Evolutionary conservation across 257 asterid species (phyloP), one percentile per base, ranked within the genome.

Genomic region (Fraxinus cuspidata): DNA sequence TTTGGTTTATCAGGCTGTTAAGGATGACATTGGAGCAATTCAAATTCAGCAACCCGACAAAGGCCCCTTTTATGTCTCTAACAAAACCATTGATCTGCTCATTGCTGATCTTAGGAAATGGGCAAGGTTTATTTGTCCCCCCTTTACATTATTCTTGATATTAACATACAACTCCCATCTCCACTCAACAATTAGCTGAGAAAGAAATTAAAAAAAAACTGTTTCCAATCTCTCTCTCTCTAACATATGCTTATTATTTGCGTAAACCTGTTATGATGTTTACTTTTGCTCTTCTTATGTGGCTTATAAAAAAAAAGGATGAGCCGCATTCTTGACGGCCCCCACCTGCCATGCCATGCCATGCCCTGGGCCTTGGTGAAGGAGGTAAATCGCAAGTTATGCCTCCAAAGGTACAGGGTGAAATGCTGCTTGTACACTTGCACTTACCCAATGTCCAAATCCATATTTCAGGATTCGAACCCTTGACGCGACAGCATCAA

Each of bases 11-110:
- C 90, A 96, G 99, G 98, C 94, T 78, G 92, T 93, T 31, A 93
- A 88, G 86, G 99, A 96, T 83, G 99, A 92, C 81, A 79, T 88
- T 77, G 99, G 98, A 56, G 83, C 95, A 25, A 31, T 96, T 78
- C 90, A 97, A 72, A 88, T 93, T 77, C 99, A 93, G 89, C 89
- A 90, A 73, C 97, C 98, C 29, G 89, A 86, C 67, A 92, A 96
- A 82, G 98, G 98, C 80, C 99, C 99, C 16, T 96, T 93, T 88
- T 93, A 92, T 81, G 97, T 93, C 72, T 84, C 98, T 70, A 92
- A 87, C 83, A 93, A 92, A 85, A 84, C 95, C 80, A 86, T 93
- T 85, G 97, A 96, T 80, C 97, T 92, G 89, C 92, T 96, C 85
- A 90, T 93, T 81, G 92, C 92, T 47, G 93, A 92, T 88, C 96